These are phyloP conservation scores for Asclepias syriaca DNA, from an alignment of 257 asterid genomes.

Conservation along the genomic window DNA sequence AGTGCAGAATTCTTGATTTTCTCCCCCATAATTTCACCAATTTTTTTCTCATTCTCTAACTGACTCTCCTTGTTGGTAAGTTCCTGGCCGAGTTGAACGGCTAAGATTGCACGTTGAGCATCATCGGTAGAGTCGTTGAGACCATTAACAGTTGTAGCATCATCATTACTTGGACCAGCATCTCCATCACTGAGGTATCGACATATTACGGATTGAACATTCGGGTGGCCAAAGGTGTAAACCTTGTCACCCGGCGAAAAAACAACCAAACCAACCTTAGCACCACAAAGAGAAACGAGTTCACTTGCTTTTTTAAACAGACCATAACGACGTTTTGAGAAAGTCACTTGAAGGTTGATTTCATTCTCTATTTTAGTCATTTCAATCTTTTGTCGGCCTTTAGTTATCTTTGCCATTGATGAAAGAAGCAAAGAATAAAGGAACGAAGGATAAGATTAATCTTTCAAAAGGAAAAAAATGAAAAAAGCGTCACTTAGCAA, in stretches of 20 bases:
- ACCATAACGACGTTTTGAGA: conserved; percentile 42
- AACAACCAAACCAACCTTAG: conserved; percentile 31
- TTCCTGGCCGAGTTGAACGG: conserved; percentile 27
- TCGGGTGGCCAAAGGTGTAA: conserved; percentile 40
- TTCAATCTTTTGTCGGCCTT: conserved; percentile 39
- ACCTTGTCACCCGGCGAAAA: conserved; percentile 38
- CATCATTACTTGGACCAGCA: too few species aligned
- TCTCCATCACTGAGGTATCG: too few species aligned
- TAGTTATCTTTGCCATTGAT: conserved; percentile 25
- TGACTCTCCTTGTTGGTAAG: background rate
- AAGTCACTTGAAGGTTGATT: conserved; percentile 37
- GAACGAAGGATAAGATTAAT: background rate
- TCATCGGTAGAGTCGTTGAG: conserved; percentile 15
- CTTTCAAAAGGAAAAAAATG: background rate
- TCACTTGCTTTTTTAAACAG: conserved; percentile 42
- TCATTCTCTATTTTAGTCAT: conserved; percentile 38
- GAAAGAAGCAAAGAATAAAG: too few species aligned
- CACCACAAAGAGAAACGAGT: conserved; percentile 32
- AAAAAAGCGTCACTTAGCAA: background rate
- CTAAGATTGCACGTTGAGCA: background rate
- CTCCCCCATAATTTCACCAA: too few species aligned
- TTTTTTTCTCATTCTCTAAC: background rate
- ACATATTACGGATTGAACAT: background rate
- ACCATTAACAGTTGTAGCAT: conserved; percentile 6
- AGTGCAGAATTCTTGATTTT: conserved; percentile 9